A percentile compares a stretch with the other conserved stretches of the same genome.
These are phyloP conservation scores for Ganoderma boninense DNA, from an alignment of 1,284 basidiomycete species.

Conservation along the genomic window DNA sequence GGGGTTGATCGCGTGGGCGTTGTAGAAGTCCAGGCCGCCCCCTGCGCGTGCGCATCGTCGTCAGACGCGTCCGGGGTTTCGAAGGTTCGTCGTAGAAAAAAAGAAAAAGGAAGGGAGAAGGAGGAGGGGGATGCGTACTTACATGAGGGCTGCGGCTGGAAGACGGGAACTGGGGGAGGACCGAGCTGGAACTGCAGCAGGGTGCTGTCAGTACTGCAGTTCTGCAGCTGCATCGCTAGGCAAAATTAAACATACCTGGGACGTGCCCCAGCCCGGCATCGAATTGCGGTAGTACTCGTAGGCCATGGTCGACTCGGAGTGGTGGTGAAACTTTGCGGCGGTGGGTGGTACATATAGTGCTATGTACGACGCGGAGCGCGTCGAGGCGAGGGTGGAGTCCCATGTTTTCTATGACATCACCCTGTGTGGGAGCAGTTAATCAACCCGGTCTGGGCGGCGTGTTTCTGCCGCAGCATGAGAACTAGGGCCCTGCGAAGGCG, in stretches of 20 bases:
- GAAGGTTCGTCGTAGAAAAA: neutral
- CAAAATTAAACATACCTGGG: conserved; percentile 28
- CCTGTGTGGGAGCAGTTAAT: neutral
- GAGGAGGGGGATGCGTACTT: conserved; percentile 27
- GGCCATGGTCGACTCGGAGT: conserved; percentile 23
- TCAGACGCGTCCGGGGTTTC: conserved; percentile 7
- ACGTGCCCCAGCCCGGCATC: conserved; percentile 36
- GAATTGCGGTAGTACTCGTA: conserved; percentile 35
- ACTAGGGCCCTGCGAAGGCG: neutral
- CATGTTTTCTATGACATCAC: neutral
- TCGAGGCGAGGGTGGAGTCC: neutral
- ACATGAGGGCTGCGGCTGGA: conserved; percentile 69
- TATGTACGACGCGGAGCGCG: neutral
- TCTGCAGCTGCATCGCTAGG: no score
- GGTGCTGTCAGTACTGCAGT: neutral
- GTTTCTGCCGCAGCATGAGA: no score
- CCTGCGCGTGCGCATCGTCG: conserved; percentile 44
- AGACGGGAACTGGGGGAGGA: conserved; percentile 59
- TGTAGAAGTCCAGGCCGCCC: conserved; percentile 68
- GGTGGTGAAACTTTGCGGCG: neutral
- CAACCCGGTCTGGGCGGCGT: neutral
- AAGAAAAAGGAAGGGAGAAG: conserved; percentile 1
- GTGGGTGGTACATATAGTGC: neutral
- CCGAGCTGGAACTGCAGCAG: conserved; percentile 56
- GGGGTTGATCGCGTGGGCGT: conserved; percentile 61